These are phyloP conservation scores for Aspergillus puulaauensis DNA, from an alignment of 2,329 filamentous ascomycete genomes.

Conservation along the genomic window DNA sequence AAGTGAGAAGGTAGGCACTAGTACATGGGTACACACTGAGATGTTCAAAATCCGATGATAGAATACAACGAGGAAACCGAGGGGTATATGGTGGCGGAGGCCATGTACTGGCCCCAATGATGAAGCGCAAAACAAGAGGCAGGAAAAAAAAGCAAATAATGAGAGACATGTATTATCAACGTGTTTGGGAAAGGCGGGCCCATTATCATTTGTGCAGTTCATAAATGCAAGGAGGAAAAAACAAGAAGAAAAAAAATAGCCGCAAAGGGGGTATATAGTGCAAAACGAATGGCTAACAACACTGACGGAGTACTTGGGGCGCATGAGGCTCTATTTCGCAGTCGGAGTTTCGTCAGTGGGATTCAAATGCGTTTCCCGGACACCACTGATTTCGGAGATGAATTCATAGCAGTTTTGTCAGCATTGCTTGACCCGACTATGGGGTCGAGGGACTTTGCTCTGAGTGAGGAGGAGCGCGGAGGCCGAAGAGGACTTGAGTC, in stretches of 20 bases:
- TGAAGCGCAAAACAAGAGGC: not conserved
- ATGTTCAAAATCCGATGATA: conserved; percentile 10
- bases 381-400: conserved; percentile 16
- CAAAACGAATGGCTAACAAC: conserved; percentile 9
- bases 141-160: conserved; percentile 5
- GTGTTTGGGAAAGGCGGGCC: not conserved
- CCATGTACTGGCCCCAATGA: not conserved
- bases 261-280: conserved; percentile 19
- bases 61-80: conserved; percentile 10
- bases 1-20: not conserved
- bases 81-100: conserved; percentile 6
- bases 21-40: conserved; percentile 1
- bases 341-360: not conserved
- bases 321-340: conserved; percentile 9
- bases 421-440: conserved; percentile 11
- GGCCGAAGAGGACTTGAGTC: conserved; percentile 32
- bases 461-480: conserved; percentile 41
- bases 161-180: not conserved
- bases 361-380: conserved; percentile 8
- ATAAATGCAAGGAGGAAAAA: conserved; percentile 7
- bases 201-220: conserved; percentile 12
- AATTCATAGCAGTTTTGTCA: conserved; percentile 5
- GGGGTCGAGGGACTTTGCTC: conserved; percentile 16
- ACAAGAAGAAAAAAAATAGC: conserved; percentile 6
- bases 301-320: conserved; percentile 5